Conservation (phyloP, 768 basidiomycete genomes). For the Ramaria sp. region DNA sequence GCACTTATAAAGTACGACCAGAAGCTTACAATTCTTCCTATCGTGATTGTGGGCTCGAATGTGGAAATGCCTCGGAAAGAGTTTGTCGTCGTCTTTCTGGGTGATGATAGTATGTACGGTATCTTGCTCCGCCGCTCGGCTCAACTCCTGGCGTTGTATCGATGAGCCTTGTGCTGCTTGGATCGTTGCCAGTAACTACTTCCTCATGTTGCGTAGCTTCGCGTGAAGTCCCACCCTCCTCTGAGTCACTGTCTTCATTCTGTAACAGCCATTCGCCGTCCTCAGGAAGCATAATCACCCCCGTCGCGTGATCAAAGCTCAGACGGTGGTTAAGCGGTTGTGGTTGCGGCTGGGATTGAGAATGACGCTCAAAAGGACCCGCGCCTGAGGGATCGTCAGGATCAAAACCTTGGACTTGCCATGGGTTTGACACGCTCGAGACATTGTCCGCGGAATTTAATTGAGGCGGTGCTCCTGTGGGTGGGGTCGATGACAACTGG, state of each 20-base stretch:
- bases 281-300: conserved; percentile 82
- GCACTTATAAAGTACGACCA: not conserved
- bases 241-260: conserved; percentile 35
- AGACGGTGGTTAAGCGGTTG: conserved; percentile 42
- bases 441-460: conserved; percentile 6
- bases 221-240: conserved; percentile 23
- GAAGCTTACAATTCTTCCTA: not conserved
- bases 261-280: conserved; percentile 50
- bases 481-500: conserved; percentile 14
- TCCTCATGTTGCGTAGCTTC: conserved; percentile 7
- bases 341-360: conserved; percentile 6
- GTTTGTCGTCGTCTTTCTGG: conserved; percentile 55
- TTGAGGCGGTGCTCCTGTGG: conserved; percentile 3
- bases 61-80: conserved; percentile 52
- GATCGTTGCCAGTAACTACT: conserved; percentile 10
- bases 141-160: not conserved
- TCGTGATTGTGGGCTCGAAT: conserved; percentile 4
- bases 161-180: conserved; percentile 6
- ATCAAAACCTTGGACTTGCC: conserved; percentile 28
- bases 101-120: conserved; percentile 79
- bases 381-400: conserved; percentile 1
- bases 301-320: conserved; percentile 79
- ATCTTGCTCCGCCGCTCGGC: conserved; percentile 26
- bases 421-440: conserved; percentile 36
- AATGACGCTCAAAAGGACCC: conserved; percentile 10